Base-by-base conservation (phyloP, 176 grass and related monocot genomes). In the Lolium multiflorum region DNA sequence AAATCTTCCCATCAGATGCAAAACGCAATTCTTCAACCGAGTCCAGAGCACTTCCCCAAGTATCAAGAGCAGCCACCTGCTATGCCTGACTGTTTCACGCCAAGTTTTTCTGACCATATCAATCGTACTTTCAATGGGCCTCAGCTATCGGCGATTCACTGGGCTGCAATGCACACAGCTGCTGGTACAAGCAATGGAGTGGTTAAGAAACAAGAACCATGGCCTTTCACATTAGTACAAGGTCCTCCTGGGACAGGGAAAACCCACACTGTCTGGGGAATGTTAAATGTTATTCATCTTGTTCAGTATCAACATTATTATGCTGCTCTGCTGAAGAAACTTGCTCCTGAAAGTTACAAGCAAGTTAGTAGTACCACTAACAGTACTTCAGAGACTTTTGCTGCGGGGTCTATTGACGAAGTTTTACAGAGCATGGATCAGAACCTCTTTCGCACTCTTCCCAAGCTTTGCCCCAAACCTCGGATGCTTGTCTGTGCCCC, bases 251-350 rank as follows among this genome's bases (percentile, higher is more conserved):
- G 97, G 38, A 99, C 97, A 77, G 97, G 97, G 17, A 99, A 99
- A 89, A 97, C 97, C 41, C 97, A 99, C 74, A 99, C 97, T 11
- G 97, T 99, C 9, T 99, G 97, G 94, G 97, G 97, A 51, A 99
- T 99, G 97, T 69, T 99, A 77, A 99, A 99, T 91, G 97, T 99
- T 72, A 99, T 99, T 75, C 97, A 99, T 93, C 89, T 99, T 60
- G 97, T 99, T 44, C 97, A 99, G 71, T 99, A 99, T 91, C 97
- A 99, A 86, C 92, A 99, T 90, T 99, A 99, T 71, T 99, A 99
- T 71, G 89, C 92, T 57, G 94, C 97, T 80, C 74, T 99, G 77
- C 92, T 99, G 13, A 97, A 99, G 85, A 99, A 99, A 68, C 97
- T 99, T 62, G 97, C 97, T 81, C 97, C 97, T 62, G 97, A 97